Base-by-base conservation (phyloP, 768 basidiomycete genomes). In the Auricularia heimuer region DNA sequence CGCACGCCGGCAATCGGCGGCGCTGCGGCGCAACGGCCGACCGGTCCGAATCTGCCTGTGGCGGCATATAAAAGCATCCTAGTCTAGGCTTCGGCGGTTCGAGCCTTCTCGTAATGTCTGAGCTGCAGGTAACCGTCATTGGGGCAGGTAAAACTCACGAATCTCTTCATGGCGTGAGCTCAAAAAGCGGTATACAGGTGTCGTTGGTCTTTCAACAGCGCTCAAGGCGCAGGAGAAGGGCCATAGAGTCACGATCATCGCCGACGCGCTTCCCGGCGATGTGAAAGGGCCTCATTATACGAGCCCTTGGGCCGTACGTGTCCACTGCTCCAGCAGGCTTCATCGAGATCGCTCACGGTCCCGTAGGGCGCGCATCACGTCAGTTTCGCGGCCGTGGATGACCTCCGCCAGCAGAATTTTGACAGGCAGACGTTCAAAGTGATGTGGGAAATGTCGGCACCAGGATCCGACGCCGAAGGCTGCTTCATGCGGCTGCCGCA, bases 281-380 rank as follows among this genome's bases (percentile, higher is more conserved):
- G 80, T 83, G 1, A 87, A 86, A 75, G 80, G 79, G 21, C 85
- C 88, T 71, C 80, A 80, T 63, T 93, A 90, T 69, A 90, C 92
- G 3, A 90, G 88, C 71, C 83, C 83, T 44, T 92, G 91, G 91
- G 91, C 91, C 44, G 91, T 90, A 67, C 67, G 86, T 78, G 33
- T 18, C 24, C 12, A 42, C 16, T 18, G 47, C 47, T 51, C 4
- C 6, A 6, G 10, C 6, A 18, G 11, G 47, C 29, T 51, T 51
- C 14, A 12, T 21, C 47, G 47, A 51, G 6, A 51, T 1, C 11
- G 11, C 18, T 51, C 6, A 51, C 44, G 0, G 35, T 0, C 39
- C 7, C 7, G 37, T 61, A 93, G 91, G 91, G 90, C 42, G 92
- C 89, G 8, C 89, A 92, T 68, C 88, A 91, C 78, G 84, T 92